A percentile compares a stretch with the other conserved stretches of the same genome.
These are phyloP conservation scores for Raffaelea arxii DNA, from an alignment of 2,329 filamentous ascomycete species.

Conservation along the genomic window DNA sequence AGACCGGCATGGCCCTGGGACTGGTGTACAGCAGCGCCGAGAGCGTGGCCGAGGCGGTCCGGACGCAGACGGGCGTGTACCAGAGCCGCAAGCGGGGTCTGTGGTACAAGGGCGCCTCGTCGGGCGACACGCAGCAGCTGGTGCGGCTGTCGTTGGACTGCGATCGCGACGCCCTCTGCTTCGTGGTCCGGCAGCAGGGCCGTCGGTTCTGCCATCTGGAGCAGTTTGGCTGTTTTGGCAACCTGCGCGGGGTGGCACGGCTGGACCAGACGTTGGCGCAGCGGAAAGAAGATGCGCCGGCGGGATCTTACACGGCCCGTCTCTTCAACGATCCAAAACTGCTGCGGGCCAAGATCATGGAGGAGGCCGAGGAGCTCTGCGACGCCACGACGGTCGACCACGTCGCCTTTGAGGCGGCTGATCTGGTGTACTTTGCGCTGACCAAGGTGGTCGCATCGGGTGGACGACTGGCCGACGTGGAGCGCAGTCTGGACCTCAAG, in stretches of 20 bases:
- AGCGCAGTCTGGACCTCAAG: constrained; percentile 88
- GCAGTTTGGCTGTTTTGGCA: constrained; percentile 86
- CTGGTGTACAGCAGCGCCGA: constrained; percentile 91
- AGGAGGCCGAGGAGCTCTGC: constrained; percentile 92
- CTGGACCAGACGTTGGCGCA: constrained; percentile 80
- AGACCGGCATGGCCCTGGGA: constrained; percentile 73
- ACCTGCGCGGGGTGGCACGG: constrained; percentile 68
- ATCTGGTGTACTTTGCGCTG: constrained; percentile 91
- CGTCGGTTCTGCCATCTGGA: constrained; percentile 86
- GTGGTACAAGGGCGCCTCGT: constrained; percentile 95
- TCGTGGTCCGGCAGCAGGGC: constrained; percentile 82
- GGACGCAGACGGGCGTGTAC: constrained; percentile 74
- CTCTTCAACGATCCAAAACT: constrained; percentile 89
- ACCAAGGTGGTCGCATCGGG: constrained; percentile 81
- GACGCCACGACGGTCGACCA: constrained; percentile 59
- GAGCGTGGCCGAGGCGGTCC: constrained; percentile 78
- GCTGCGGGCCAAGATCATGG: constrained; percentile 91
- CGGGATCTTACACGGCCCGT: constrained; percentile 86
- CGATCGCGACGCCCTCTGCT: constrained; percentile 85
- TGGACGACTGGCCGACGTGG: constrained; percentile 79
- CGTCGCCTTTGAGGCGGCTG: constrained; percentile 87
- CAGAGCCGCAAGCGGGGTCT: constrained; percentile 91
- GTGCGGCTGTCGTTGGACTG: constrained; percentile 81
- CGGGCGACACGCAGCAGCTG: constrained; percentile 86
- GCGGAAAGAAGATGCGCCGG: constrained; percentile 72